These are phyloP conservation scores for Neostapfia colusana DNA, from an alignment of 176 grass and related monocot species.

Conservation along the genomic window DNA sequence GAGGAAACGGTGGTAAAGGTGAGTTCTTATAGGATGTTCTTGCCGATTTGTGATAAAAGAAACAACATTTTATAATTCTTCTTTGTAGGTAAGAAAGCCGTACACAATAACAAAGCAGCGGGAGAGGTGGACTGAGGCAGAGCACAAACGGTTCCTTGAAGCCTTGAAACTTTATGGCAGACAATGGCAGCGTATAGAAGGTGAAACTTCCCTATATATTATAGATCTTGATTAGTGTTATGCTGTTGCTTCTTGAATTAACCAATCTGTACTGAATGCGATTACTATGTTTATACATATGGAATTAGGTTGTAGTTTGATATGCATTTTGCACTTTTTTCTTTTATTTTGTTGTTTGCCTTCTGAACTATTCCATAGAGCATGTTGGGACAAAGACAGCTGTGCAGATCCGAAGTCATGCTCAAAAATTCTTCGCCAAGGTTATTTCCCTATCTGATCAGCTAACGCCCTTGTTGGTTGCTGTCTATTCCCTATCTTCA, in stretches of 20 bases:
- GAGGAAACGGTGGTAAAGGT: conserved; percentile 84
- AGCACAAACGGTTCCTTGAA: conserved; percentile 91
- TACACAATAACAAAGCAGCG: conserved; percentile 97
- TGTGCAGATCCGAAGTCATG: conserved; percentile 97
- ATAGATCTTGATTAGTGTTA: conserved; percentile 25
- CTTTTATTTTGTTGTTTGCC: conserved; percentile 26
- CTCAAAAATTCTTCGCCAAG: conserved; percentile 99
- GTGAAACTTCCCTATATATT: conserved; percentile 44
- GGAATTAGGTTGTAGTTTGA: conserved; percentile 38
- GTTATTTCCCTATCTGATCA: conserved; percentile 54
- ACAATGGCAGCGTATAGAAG: conserved; percentile 98
- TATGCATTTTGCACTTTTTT: conserved; percentile 36
- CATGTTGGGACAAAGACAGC: conserved; percentile 97
- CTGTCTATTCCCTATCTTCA: conserved; percentile 13
- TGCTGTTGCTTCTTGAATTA: conserved; percentile 11
- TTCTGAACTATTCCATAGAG: conserved; percentile 58
- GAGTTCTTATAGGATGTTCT: conserved; percentile 27
- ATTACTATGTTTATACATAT: conserved; percentile 22
- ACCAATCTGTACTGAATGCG: conserved; percentile 11
- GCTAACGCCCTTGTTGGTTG: conserved; percentile 31
- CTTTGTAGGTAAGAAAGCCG: conserved; percentile 75
- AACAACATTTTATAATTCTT: conserved; percentile 18
- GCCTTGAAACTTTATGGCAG: conserved; percentile 93
- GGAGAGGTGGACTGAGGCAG: conserved; percentile 93
- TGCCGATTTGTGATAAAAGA: conserved; percentile 40